Evolutionary conservation across 768 basidiomycete genomes (phyloP).

Genomic region (Russula griseocarnosa): DNA sequence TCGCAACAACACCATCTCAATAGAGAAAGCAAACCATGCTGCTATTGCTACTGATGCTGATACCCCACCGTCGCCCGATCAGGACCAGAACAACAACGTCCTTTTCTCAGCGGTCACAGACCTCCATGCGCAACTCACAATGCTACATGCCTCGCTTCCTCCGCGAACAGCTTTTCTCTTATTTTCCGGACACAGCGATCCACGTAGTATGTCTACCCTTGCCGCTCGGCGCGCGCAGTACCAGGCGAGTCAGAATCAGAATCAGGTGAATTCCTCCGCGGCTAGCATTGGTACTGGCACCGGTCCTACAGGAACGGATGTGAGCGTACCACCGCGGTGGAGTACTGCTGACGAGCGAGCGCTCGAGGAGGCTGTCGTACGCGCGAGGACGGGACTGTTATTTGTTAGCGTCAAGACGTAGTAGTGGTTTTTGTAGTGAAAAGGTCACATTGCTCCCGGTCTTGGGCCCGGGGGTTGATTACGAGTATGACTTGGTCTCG

Average conservation of each 20-base stretch:
- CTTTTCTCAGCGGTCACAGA: slow-evolving; percentile 34
- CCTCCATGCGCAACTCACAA: slow-evolving; percentile 58
- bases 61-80: not conserved
- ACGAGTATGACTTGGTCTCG: no score
- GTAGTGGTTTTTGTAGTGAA: not conserved
- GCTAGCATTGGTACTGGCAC: slow-evolving; percentile 25
- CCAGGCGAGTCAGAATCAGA: slow-evolving; percentile 53
- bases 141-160: slow-evolving; percentile 67
- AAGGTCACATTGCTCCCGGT: no score
- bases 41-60: no score
- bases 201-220: slow-evolving; percentile 70
- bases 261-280: slow-evolving; percentile 59
- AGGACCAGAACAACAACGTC: not conserved
- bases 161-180: slow-evolving; percentile 77
- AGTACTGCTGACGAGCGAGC: not conserved
- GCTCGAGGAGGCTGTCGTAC: not conserved
- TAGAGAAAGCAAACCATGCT: not conserved
- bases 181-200: slow-evolving; percentile 87
- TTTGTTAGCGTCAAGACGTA: not conserved
- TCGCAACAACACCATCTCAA: slow-evolving; percentile 1
- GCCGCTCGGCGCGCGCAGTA: slow-evolving; percentile 7
- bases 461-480: no score
- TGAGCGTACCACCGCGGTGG: not conserved
- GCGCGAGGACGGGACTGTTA: slow-evolving; percentile 54
- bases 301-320: slow-evolving; percentile 26